Percentiles rank a stretch among this genome's conserved stretches.
phyloP scores from a whole-genome alignment of 2,329 filamentous ascomycete genomes.

The Fusarium sp. region DNA sequence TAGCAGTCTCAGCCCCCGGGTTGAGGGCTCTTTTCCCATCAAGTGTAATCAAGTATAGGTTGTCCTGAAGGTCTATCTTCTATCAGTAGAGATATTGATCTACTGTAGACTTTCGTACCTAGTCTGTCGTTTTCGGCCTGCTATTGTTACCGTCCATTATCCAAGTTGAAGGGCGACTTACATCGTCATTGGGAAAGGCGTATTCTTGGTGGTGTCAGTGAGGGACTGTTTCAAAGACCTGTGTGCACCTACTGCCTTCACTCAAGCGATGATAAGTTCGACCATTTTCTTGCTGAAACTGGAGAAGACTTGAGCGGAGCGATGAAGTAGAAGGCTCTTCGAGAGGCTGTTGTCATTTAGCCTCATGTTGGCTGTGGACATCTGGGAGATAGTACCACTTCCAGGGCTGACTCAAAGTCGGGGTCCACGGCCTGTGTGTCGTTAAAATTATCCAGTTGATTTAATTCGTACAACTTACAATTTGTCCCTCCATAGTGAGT shows the following conservation, averaged over 20 bases:
- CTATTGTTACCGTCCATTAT: background rate
- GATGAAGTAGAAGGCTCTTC: constrained; percentile 26
- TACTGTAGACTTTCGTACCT: accelerated
- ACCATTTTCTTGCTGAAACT: constrained; percentile 28
- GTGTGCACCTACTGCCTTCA: constrained; percentile 16
- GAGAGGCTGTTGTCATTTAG: constrained; percentile 6
- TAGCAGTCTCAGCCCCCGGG: constrained; percentile 20
- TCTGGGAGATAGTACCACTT: background rate
- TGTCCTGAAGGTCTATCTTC: constrained; percentile 9
- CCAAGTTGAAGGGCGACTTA: background rate
- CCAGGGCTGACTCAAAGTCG: constrained; percentile 23
- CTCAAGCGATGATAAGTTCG: constrained; percentile 29
- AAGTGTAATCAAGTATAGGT: constrained; percentile 17
- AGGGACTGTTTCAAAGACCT: accelerated
- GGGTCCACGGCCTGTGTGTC: background rate
- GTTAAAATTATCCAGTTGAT: background rate
- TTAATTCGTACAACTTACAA: background rate
- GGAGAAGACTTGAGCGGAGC: constrained; percentile 20
- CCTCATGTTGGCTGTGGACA: too few species aligned
- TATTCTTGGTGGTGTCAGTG: constrained; percentile 4
- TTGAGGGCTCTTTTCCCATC: constrained; percentile 27
- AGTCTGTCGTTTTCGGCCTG: constrained; percentile 26
- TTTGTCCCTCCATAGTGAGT: constrained; percentile 15
- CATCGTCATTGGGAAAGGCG: constrained; percentile 33
- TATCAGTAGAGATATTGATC: background rate